Conservation (phyloP, 2,329 filamentous ascomycete species). For the Diplodia intermedia region DNA sequence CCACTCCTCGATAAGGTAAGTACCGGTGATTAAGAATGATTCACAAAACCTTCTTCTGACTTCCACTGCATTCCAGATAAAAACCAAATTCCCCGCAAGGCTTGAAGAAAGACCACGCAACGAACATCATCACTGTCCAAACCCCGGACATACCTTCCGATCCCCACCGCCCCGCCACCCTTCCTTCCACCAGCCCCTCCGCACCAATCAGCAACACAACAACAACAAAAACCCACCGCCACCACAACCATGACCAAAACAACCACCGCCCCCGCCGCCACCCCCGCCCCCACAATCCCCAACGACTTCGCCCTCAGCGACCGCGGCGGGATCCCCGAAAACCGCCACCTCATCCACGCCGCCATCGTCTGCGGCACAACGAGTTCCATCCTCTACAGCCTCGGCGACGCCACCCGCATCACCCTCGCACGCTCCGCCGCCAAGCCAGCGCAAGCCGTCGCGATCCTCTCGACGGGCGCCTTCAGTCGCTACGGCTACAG, state of each 20-base stretch:
- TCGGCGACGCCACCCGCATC: slow-evolving; percentile 52
- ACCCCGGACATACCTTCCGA: too few relatives aligned
- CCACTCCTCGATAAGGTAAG: too few relatives aligned
- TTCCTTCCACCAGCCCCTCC: too few relatives aligned
- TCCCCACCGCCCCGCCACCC: too few relatives aligned
- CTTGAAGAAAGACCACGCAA: too few relatives aligned
- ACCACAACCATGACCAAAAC: neutral
- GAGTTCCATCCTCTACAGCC: slow-evolving; percentile 49
- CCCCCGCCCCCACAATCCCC: neutral
- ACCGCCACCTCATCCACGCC: slow-evolving; percentile 51
- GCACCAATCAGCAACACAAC: neutral
- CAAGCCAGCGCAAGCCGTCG: slow-evolving; percentile 57
- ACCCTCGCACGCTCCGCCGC: slow-evolving; percentile 56
- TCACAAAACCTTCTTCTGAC: too few relatives aligned
- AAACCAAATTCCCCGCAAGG: too few relatives aligned
- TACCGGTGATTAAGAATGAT: too few relatives aligned
- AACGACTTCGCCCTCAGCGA: slow-evolving; percentile 16
- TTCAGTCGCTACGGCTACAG: slow-evolving; percentile 48
- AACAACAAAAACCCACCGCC: neutral
- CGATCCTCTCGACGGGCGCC: slow-evolving; percentile 52
- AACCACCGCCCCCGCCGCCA: neutral
- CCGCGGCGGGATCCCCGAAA: slow-evolving; percentile 20
- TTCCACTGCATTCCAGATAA: too few relatives aligned
- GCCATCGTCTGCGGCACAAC: slow-evolving; percentile 38
- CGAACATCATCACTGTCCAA: too few relatives aligned